Conservation (phyloP, 768 basidiomycete genomes). For the Hericium rajendrae region DNA sequence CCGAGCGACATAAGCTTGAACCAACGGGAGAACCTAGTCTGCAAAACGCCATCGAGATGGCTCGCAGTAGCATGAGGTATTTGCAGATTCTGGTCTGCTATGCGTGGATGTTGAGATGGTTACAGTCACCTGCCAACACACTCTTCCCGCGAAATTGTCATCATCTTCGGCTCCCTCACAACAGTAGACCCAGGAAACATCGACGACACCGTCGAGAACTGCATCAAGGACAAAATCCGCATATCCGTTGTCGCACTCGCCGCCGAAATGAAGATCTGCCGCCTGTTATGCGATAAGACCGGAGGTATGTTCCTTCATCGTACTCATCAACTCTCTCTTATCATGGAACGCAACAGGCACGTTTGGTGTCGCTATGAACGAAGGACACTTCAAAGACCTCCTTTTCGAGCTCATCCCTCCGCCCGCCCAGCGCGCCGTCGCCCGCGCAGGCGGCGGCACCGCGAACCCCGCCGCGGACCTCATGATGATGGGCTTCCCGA, state of each 20-base stretch:
- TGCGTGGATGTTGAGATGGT: neutral
- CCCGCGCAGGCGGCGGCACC: slow-evolving; percentile 35
- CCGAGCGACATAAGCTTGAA: slow-evolving; percentile 81
- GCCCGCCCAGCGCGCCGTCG: slow-evolving; percentile 64
- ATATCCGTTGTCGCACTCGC: slow-evolving; percentile 91
- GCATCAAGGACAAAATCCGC: slow-evolving; percentile 75
- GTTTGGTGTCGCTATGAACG: slow-evolving; percentile 97
- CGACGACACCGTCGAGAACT: slow-evolving; percentile 84
- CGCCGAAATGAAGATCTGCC: slow-evolving; percentile 97
- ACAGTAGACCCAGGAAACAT: slow-evolving; percentile 97
- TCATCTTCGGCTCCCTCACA: slow-evolving; percentile 92
- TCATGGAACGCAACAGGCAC: slow-evolving; percentile 36
- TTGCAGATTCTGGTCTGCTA: neutral
- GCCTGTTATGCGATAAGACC: slow-evolving; percentile 84
- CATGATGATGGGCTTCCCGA: slow-evolving; percentile 99
- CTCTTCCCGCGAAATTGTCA: slow-evolving; percentile 89
- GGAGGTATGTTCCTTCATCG: slow-evolving; percentile 51
- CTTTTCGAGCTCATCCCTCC: slow-evolving; percentile 94
- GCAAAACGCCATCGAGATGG: slow-evolving; percentile 98
- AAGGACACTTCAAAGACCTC: slow-evolving; percentile 93
- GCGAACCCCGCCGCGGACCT: slow-evolving; percentile 72
- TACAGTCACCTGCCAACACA: slow-evolving; percentile 91
- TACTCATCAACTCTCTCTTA: neutral
- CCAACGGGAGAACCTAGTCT: slow-evolving; percentile 90
- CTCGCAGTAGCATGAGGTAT: slow-evolving; percentile 85